phyloP scores from a whole-genome alignment of 805 yeast species.

The Starmerella vitae region DNA sequence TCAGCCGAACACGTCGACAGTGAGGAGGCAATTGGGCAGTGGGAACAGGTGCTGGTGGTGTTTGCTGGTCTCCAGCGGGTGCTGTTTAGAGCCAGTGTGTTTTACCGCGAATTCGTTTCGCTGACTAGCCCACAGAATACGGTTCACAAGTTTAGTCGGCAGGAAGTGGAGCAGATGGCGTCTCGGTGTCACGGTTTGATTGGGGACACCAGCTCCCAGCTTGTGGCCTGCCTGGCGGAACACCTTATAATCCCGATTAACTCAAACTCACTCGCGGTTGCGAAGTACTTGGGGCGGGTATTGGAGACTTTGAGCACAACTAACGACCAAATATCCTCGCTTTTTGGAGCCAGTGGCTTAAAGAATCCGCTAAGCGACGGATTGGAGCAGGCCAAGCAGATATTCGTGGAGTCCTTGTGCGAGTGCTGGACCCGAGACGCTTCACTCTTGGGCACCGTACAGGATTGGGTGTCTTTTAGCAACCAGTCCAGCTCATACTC shows the following conservation, averaged over 20 bases:
- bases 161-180: constrained; percentile 5
- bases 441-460: constrained; percentile 27
- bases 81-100: constrained; percentile 14
- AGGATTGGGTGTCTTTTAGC: constrained; percentile 28
- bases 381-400: constrained; percentile 27
- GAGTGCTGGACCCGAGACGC: constrained; percentile 42
- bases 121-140: constrained; percentile 7
- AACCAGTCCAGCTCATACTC: no score
- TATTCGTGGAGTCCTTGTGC: constrained; percentile 37
- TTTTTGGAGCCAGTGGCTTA: constrained; percentile 1
- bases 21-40: constrained; percentile 14
- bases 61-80: constrained; percentile 13
- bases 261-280: constrained; percentile 48
- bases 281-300: constrained; percentile 38
- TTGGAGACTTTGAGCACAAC: constrained; percentile 33
- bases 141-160: constrained; percentile 3
- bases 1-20: constrained; percentile 5
- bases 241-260: constrained; percentile 49
- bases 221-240: constrained; percentile 10
- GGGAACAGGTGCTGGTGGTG: constrained; percentile 11
- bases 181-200: constrained; percentile 10
- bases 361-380: constrained; percentile 7
- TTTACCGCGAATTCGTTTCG: constrained; percentile 19
- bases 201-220: constrained; percentile 1
- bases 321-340: constrained; percentile 30